Evolutionary conservation across 1,284 basidiomycete genomes (phyloP), one percentile per base, ranked within the genome.

Genomic region (Mycosarcoma maydis): DNA sequence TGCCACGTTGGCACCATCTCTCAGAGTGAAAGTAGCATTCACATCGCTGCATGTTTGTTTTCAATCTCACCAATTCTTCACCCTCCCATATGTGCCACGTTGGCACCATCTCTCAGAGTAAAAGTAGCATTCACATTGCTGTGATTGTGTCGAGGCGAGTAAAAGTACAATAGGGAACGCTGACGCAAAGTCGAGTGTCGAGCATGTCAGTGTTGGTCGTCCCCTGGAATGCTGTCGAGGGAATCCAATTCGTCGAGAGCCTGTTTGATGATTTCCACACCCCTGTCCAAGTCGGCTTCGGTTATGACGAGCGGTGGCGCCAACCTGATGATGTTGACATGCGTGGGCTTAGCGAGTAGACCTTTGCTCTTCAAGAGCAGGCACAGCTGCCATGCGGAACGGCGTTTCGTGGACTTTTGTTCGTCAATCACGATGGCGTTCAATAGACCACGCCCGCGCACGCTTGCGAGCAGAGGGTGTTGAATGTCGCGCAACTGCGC

Each of bases 351-450:
- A 46, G 94, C 94, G 67, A 96, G 85, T 54, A 96, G 86, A 8
- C 94, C 94, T 54, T 91, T 87, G 76, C 88, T 89, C 88, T 95
- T 96, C 83, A 98, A 85, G 71, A 98, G 83, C 78, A 98, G 82
- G 83, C 96, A 98, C 47, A 98, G 86, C 82, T 98, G 92, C 96
- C 95, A 98, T 6, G 95, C 95, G 3, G 90, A 89, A 57, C 93
- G 86, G 16, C 91, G 89, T 57, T 77, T 79, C 80, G 87, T 90
- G 73, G 89, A 91, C 84, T 88, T 87, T 59, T 83, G 83, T 84
- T 96, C 92, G 80, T 98, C 90, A 60, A 98, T 94, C 23, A 98
- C 91, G 22, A 98, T 87, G 8, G 95, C 95, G 81, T 98, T 98
- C 75, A 98, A 85, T 58, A 98, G 84, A 0, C 95, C 95, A 53